Conservation (phyloP, 805 yeast species). For the Cyberlindnera xylosilytica region DNA sequence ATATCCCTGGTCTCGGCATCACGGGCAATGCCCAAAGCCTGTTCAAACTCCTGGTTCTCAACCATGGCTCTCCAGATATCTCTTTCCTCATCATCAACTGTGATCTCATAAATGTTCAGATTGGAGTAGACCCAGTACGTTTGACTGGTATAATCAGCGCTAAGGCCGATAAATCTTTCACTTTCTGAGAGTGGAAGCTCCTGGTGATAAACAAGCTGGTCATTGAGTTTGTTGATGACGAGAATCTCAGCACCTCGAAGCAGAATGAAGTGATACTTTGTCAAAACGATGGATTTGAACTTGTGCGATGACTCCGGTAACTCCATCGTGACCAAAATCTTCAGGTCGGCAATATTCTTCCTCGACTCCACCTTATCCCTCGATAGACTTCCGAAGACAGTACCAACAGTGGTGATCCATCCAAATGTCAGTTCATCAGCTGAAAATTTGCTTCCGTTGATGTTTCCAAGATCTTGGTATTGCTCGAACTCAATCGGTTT, state of each 20-base stretch:
- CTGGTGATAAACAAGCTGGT: conserved; percentile 42
- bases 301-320: conserved; percentile 33
- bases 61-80: conserved; percentile 72
- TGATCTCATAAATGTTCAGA: conserved; percentile 63
- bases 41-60: conserved; percentile 53
- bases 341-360: conserved; percentile 32
- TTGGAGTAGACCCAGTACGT: conserved; percentile 80
- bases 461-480: conserved; percentile 34
- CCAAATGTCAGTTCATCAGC: conserved; percentile 33
- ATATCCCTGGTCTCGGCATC: conserved; percentile 42
- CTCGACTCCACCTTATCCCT: conserved; percentile 19
- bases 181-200: conserved; percentile 33
- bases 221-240: conserved; percentile 49
- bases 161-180: conserved; percentile 42
- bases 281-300: conserved; percentile 41
- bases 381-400: conserved; percentile 39
- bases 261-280: conserved; percentile 53
- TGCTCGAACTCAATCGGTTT: conserved; percentile 35
- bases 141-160: conserved; percentile 43
- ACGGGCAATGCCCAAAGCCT: conserved; percentile 49
- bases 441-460: conserved; percentile 32
- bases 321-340: conserved; percentile 38
- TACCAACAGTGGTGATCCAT: conserved; percentile 46
- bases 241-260: conserved; percentile 42
- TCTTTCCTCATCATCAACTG: conserved; percentile 62